These are phyloP conservation scores for Sonneratia alba DNA, from an alignment of 345 rosid genomes.

Conservation along the genomic window DNA sequence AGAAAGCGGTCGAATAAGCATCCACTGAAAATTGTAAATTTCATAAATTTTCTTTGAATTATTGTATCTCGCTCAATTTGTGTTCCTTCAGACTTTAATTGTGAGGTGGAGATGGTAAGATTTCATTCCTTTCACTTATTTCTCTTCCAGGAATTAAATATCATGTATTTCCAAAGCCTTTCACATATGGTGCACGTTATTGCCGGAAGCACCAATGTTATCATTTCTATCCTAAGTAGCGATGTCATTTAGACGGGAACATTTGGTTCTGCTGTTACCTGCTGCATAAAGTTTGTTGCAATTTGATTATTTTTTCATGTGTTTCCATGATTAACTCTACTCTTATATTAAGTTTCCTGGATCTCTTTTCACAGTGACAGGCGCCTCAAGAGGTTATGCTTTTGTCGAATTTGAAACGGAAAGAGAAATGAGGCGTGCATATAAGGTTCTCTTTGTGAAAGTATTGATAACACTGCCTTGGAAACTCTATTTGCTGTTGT, in stretches of 20 bases:
- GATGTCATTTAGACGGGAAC: not conserved
- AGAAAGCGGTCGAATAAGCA: not conserved
- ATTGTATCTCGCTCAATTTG: not conserved
- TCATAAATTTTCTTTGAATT: not conserved
- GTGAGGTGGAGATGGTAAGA: not conserved
- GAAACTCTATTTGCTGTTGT: not conserved
- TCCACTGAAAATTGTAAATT: not conserved
- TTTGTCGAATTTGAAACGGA: conserved; percentile 83
- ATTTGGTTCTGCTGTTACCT: not conserved
- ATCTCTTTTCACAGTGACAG: conserved; percentile 49
- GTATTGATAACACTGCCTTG: not conserved
- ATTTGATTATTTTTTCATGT: not conserved
- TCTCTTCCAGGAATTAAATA: not conserved
- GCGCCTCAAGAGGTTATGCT: conserved; percentile 81
- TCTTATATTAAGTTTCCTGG: conserved; percentile 4
- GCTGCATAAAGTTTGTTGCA: not conserved
- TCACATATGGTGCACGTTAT: not conserved
- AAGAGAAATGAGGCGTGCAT: conserved; percentile 78
- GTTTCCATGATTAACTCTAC: too few relatives aligned
- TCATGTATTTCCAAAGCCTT: not conserved
- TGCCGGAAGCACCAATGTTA: not conserved
- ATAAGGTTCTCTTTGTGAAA: conserved; percentile 35
- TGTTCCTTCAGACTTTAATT: not conserved
- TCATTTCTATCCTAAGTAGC: not conserved
- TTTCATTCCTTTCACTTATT: not conserved